Conservation (phyloP, 192 early-diverging fungal genomes). For the Rhizophagus sp. region DNA sequence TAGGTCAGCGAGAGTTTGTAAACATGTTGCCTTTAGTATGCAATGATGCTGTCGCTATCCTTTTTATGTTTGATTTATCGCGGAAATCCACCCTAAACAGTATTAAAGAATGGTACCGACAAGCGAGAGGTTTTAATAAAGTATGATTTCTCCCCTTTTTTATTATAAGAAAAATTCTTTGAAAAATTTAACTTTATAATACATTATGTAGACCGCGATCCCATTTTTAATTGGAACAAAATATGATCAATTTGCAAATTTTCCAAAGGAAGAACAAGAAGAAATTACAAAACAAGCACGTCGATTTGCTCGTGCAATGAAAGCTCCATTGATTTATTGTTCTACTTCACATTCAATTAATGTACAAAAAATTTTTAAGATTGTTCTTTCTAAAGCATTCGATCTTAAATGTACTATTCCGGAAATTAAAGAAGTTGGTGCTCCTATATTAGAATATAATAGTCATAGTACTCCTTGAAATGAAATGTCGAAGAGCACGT, state of each 20-base stretch:
- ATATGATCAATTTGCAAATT: constrained; percentile 89
- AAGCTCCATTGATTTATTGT: constrained; percentile 91
- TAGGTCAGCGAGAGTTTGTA: constrained; percentile 94
- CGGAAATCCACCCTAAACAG: constrained; percentile 89
- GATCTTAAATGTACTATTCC: constrained; percentile 93
- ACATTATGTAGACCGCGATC: constrained; percentile 70
- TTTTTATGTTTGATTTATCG: constrained; percentile 96
- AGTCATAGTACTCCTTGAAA: neutral
- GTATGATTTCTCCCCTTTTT: constrained; percentile 37
- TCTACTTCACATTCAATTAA: constrained; percentile 94
- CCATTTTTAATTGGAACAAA: constrained; percentile 96
- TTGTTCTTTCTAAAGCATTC: constrained; percentile 90
- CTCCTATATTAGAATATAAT: constrained; percentile 86
- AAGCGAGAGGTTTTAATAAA: constrained; percentile 94
- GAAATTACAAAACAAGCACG: constrained; percentile 93
- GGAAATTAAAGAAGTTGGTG: constrained; percentile 87
- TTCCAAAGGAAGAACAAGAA: constrained; percentile 86
- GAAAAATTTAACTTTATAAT: neutral
- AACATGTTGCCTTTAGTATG: constrained; percentile 98
- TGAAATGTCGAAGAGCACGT: too few species aligned
- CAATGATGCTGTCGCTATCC: constrained; percentile 91
- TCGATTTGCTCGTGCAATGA: constrained; percentile 91
- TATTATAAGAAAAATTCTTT: neutral
- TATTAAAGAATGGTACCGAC: constrained; percentile 96
- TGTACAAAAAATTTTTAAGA: constrained; percentile 97